These are phyloP conservation scores for Trichoderma orchidacearum DNA, from an alignment of 495 filamentous ascomycete genomes.

Conservation along the genomic window DNA sequence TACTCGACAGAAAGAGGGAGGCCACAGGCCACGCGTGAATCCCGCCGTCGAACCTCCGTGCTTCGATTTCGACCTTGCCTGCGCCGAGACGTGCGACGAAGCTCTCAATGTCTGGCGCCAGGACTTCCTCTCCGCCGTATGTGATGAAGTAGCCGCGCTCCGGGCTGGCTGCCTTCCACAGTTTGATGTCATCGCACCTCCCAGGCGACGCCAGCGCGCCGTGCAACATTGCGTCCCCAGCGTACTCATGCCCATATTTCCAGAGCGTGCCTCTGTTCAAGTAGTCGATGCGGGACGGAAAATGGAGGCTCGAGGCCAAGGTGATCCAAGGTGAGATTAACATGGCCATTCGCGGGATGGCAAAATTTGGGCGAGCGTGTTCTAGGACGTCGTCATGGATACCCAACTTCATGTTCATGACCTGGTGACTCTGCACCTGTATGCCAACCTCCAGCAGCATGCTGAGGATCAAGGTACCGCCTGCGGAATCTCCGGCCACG, in stretches of 20 bases:
- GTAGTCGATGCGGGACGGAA: constrained; percentile 48
- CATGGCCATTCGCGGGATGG: constrained; percentile 34
- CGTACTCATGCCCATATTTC: constrained; percentile 51
- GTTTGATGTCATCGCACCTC: constrained; percentile 42
- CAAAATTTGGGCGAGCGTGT: constrained; percentile 3
- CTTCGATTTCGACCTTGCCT: constrained; percentile 31
- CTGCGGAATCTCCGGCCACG: constrained; percentile 62
- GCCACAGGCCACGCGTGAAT: constrained; percentile 75
- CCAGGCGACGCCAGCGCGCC: constrained; percentile 49
- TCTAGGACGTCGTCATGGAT: constrained; percentile 10
- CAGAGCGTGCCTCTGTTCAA: constrained; percentile 39
- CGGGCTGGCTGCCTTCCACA: constrained; percentile 51
- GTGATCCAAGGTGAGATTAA: constrained; percentile 50
- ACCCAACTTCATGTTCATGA: not conserved
- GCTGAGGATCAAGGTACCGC: constrained; percentile 52
- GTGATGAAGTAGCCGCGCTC: constrained; percentile 44
- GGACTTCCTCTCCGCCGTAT: constrained; percentile 59
- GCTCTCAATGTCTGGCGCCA: constrained; percentile 46
- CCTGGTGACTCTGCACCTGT: not conserved
- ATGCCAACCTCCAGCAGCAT: constrained; percentile 23
- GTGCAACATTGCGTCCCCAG: constrained; percentile 34
- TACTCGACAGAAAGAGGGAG: constrained; percentile 48
- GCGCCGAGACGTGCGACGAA: constrained; percentile 33
- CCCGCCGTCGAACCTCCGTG: constrained; percentile 39
- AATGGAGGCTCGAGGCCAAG: constrained; percentile 39